phyloP scores from a whole-genome alignment of 2,329 filamentous ascomycete species.

The Fusarium newnesense region DNA sequence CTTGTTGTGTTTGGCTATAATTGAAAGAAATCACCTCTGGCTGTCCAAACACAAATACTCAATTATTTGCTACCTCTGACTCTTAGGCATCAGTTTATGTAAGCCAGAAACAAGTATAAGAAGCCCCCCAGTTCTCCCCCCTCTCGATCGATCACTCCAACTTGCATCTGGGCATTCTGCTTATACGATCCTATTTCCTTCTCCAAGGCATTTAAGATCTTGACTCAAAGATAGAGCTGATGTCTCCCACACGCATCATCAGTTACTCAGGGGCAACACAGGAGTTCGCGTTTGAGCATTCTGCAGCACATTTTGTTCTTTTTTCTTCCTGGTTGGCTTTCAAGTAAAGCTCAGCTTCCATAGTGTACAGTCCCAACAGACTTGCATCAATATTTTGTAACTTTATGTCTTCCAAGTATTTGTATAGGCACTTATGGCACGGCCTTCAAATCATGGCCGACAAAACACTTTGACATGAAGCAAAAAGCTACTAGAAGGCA shows the following conservation, averaged over 20 bases:
- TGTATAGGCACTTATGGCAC: not conserved
- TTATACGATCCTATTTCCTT: accelerated
- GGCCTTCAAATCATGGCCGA: accelerated
- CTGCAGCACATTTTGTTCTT: not conserved
- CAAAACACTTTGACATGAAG: not conserved
- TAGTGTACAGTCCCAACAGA: accelerated
- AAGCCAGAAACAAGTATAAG: not conserved
- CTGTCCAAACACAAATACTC: accelerated
- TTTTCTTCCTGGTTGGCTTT: not conserved
- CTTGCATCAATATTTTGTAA: not conserved
- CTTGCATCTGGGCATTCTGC: not conserved
- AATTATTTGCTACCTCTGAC: not conserved
- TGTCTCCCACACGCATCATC: not conserved
- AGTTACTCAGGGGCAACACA: not conserved
- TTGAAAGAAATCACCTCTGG: accelerated
- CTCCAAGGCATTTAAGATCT: accelerated
- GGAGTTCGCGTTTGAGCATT: not conserved
- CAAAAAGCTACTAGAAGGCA: accelerated
- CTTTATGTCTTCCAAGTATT: not conserved
- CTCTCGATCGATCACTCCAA: not conserved
- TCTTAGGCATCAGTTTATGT: not conserved
- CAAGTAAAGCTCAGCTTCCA: not conserved
- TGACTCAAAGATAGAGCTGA: not conserved
- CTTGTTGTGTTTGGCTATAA: accelerated
- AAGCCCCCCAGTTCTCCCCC: not conserved